Base-by-base conservation (phyloP, 495 filamentous ascomycete species). In the Penicillium ucsense region DNA sequence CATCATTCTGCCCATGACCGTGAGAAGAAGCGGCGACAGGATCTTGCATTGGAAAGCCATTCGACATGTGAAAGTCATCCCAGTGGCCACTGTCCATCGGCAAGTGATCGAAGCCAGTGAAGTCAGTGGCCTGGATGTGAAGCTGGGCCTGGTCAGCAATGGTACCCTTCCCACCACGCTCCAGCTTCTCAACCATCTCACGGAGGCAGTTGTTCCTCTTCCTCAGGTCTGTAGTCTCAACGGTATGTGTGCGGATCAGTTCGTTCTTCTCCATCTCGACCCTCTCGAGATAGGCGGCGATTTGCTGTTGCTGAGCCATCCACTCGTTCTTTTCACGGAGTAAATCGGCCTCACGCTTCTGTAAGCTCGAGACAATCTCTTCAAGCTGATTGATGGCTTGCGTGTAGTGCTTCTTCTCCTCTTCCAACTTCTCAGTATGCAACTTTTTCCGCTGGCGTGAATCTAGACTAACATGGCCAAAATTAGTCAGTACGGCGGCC, bases 391-490 rank as follows among this genome's bases (percentile, higher is more conserved):
- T 73, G 62, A 97, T 85, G 54, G 82, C 59, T 47, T 76, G 78
- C 48, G 80, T 85, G 71, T 81, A 92, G 37, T 85, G 79, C 72
- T 96, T 95, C 78, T 95, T 94, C 70, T 96, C 89, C 61, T 94
- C 87, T 61, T 99, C 92, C 10, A 99, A 78, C 48, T 90, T 84
- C 73, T 97, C 91, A 29, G 92, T 97, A 70, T 99, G 91, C 65
- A 90, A 84, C 78, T 99, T 99, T 78, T 97, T 99, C 53, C 94
- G 84, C 65, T 96, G 92, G 52, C 92, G 84, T 31, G 94, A 97
- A 70, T 96, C 89, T 52, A 99, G 80, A 40, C 88, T 95, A 60
- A 52, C 29, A 1, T 10, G n/a, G 29, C 7, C 43, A 37, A 3
- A 5, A 5, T 27, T 11, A 38, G 62, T 77, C 68, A 75, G 76